Percentiles rank a stretch among this genome's conserved stretches.
Conservation (phyloP, 2,329 filamentous ascomycete genomes). For the Tolypocladium tropicale region DNA sequence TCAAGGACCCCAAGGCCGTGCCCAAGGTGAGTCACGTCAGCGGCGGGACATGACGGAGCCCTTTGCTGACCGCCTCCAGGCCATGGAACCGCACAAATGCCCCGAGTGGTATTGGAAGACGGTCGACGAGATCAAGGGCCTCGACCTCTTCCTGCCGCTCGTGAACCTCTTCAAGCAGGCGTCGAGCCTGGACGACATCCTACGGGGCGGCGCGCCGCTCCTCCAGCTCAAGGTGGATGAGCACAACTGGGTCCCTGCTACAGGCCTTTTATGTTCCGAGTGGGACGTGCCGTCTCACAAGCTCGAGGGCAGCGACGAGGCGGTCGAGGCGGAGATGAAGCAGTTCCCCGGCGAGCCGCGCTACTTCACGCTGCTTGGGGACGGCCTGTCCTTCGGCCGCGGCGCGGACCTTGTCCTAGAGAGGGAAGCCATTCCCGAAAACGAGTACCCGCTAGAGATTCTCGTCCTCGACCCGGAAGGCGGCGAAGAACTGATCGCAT, state of each 20-base stretch:
- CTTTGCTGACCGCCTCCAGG: neutral
- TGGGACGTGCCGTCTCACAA: neutral
- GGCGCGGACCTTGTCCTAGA: neutral
- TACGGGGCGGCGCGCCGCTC: neutral
- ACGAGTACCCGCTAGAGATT: neutral
- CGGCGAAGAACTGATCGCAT: neutral
- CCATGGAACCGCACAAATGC: constrained; percentile 40
- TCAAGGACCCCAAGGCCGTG: constrained; percentile 34
- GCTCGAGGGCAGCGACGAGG: neutral
- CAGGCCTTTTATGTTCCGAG: neutral
- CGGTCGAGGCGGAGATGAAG: neutral
- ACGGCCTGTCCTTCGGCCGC: neutral
- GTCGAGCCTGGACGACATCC: constrained; percentile 10
- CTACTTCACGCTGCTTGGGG: neutral
- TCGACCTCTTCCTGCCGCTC: constrained; percentile 24
- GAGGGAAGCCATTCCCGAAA: neutral
- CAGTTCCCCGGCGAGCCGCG: neutral
- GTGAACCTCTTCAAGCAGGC: constrained; percentile 17
- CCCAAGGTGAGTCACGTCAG: constrained; percentile 37
- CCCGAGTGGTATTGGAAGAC: constrained; percentile 37
- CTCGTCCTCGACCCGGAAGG: neutral
- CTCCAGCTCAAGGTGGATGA: neutral
- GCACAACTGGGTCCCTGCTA: neutral
- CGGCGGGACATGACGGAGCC: neutral
- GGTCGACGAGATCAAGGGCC: constrained; percentile 29